phyloP scores from a whole-genome alignment of 2,329 filamentous ascomycete species.

The Stachybotrys chartarum region DNA sequence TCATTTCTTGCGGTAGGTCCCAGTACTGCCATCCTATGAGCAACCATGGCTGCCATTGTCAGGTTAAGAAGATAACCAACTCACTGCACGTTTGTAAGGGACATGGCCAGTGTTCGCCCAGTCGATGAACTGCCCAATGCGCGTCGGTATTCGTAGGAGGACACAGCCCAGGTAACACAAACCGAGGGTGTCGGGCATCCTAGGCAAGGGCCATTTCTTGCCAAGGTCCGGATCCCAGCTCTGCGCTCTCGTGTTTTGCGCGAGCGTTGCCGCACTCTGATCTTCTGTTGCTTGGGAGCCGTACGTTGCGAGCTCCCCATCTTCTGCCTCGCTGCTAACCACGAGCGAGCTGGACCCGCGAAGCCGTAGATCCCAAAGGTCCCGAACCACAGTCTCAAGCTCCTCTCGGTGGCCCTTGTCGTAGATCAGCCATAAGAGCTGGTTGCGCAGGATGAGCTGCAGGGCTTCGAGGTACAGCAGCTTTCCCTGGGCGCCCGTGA shows the following conservation, averaged over 20 bases:
- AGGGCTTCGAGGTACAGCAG: constrained; percentile 77
- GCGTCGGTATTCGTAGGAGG: constrained; percentile 69
- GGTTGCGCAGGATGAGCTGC: constrained; percentile 78
- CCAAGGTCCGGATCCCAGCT: constrained; percentile 38
- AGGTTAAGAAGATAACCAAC: constrained; percentile 12
- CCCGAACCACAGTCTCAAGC: constrained; percentile 70
- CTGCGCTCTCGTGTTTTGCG: constrained; percentile 21
- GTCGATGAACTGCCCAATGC: constrained; percentile 61
- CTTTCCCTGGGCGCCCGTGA: constrained; percentile 61
- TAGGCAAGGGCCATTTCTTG: constrained; percentile 51
- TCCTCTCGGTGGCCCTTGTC: constrained; percentile 61
- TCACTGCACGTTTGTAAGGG: constrained; percentile 62
- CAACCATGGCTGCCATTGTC: neutral
- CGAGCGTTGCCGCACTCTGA: constrained; percentile 16
- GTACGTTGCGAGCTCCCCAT: constrained; percentile 25
- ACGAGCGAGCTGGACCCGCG: constrained; percentile 34
- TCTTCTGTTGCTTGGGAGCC: constrained; percentile 26
- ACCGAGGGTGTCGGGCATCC: constrained; percentile 65
- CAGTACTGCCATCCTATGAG: constrained; percentile 32
- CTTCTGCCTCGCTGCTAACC: constrained; percentile 12
- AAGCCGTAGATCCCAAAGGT: constrained; percentile 74
- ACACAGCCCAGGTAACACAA: constrained; percentile 75
- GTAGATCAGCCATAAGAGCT: constrained; percentile 66
- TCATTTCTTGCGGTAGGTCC: constrained; percentile 57
- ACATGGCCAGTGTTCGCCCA: constrained; percentile 65